Evolutionary conservation across 1,284 basidiomycete genomes (phyloP).

Genomic region (Rhodotorula sp.): DNA sequence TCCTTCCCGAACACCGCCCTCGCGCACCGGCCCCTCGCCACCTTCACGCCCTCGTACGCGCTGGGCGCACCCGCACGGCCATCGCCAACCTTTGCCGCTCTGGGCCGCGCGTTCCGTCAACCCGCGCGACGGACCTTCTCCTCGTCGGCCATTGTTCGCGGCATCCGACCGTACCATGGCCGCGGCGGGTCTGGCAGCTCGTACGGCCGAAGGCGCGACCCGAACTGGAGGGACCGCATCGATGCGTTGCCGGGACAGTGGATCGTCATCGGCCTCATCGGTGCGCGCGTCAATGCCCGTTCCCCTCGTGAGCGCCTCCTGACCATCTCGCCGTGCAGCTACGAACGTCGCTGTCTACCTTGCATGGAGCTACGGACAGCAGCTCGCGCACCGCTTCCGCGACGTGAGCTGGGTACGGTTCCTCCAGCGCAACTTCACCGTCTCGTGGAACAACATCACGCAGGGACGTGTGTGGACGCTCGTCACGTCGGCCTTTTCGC

Average conservation of each 20-base stretch:
- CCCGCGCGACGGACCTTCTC: background rate
- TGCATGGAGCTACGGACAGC: conserved; percentile 30
- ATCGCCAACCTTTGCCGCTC: background rate
- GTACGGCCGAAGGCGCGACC: background rate
- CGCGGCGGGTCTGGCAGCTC: background rate
- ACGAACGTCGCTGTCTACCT: conserved; percentile 29
- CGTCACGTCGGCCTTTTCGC: conserved; percentile 32
- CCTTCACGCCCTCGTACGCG: conserved; percentile 5
- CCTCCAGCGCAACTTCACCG: conserved; percentile 36
- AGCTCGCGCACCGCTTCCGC: conserved; percentile 21
- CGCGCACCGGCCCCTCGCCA: background rate
- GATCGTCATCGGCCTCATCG: conserved; percentile 20
- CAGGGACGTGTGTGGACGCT: conserved; percentile 33
- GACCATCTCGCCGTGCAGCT: background rate
- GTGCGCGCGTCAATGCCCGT: background rate
- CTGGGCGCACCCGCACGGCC: background rate
- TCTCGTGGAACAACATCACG: conserved; percentile 29
- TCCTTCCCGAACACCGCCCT: background rate
- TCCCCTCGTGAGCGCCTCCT: background rate
- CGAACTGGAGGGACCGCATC: conserved; percentile 14
- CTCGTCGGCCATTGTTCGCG: background rate
- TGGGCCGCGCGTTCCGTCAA: background rate
- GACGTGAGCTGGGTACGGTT: conserved; percentile 21
- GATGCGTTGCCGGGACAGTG: conserved; percentile 16
- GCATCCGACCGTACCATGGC: conserved; percentile 14